These are phyloP conservation scores for Phytophthora sojae DNA, from an alignment of 352 stramenopile species.

Conservation along the genomic window DNA sequence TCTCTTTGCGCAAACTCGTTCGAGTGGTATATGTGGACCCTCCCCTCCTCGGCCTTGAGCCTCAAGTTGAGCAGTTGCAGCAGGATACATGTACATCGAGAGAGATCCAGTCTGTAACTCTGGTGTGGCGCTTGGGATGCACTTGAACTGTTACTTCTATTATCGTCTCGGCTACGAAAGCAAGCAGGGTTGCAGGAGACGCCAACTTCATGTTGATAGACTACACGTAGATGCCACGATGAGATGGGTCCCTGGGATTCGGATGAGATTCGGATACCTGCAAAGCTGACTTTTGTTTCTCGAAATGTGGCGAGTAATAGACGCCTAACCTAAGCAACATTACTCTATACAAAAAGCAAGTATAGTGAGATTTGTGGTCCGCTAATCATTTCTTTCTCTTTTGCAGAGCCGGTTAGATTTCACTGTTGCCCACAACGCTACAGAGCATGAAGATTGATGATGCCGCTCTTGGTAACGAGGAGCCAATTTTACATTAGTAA, in stretches of 20 bases:
- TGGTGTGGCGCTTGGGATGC: no score
- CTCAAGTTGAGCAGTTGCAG: no score
- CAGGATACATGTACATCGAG: no score
- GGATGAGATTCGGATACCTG: neutral
- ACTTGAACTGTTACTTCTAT: no score
- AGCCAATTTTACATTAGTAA: no score
- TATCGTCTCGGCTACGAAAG: no score
- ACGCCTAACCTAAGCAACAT: neutral
- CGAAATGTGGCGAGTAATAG: no score
- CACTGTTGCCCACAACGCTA: neutral
- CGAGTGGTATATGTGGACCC: neutral
- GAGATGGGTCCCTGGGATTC: neutral
- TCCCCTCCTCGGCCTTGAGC: no score
- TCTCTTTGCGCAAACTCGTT: conserved; percentile 8
- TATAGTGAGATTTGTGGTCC: neutral
- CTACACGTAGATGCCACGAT: neutral
- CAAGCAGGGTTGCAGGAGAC: neutral
- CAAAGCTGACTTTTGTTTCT: no score
- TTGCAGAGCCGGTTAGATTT: neutral
- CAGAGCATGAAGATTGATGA: neutral
- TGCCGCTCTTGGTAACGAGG: neutral
- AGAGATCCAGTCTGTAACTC: no score
- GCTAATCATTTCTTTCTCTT: neutral
- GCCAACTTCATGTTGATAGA: neutral
- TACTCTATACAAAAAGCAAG: neutral